phyloP scores from a whole-genome alignment of 75 land plant genomes.

The Sequoia sempervirens region DNA sequence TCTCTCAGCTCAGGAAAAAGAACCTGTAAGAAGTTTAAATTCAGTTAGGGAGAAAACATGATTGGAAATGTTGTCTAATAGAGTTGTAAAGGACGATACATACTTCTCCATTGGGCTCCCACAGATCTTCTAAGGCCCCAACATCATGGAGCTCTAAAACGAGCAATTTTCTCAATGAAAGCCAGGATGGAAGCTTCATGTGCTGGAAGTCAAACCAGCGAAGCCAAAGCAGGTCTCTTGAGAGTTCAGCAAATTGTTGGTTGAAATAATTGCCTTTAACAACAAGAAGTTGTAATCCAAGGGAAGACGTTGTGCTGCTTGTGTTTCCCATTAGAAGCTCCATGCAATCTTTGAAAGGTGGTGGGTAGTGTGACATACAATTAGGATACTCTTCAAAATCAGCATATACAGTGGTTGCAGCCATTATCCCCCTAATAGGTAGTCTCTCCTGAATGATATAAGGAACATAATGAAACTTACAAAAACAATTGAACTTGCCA shows the following conservation, averaged over 20 bases:
- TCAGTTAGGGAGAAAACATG: background rate
- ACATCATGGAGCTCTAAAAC: background rate
- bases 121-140: background rate
- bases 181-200: background rate
- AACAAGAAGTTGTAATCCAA: background rate
- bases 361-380: background rate
- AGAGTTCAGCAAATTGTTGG: background rate
- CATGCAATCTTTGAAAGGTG: background rate
- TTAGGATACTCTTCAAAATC: background rate
- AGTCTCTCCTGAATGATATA: background rate
- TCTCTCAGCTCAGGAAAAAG: background rate
- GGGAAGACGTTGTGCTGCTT: background rate
- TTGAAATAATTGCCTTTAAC: background rate
- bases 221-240: background rate
- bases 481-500: background rate
- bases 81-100: background rate
- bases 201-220: background rate
- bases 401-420: background rate
- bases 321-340: background rate
- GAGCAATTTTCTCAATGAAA: background rate
- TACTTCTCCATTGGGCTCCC: background rate
- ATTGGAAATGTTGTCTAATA: background rate
- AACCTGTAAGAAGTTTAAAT: background rate
- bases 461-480: background rate
- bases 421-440: background rate